Conservation (phyloP, 106 monocot species). For the Hemerocallis citrina region DNA sequence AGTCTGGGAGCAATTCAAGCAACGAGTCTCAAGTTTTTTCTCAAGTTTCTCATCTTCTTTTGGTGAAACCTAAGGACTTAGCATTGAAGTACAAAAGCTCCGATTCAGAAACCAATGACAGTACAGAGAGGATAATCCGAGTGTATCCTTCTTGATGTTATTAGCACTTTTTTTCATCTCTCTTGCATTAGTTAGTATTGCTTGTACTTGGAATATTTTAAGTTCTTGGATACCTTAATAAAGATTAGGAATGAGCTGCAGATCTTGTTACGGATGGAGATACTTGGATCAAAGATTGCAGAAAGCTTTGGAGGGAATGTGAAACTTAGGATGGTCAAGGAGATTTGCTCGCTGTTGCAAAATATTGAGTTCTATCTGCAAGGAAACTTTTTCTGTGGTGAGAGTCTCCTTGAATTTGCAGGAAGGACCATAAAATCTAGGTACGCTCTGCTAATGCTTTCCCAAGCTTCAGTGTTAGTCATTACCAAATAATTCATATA, state of each 20-base stretch:
- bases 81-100: slow-evolving; percentile 48
- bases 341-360: slow-evolving; percentile 77
- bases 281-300: slow-evolving; percentile 46
- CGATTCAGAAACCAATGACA: slow-evolving; percentile 13
- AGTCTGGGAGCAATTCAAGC: slow-evolving; percentile 13
- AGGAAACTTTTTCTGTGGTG: slow-evolving; percentile 47
- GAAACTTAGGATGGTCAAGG: slow-evolving; percentile 61
- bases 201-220: neutral
- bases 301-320: slow-evolving; percentile 25
- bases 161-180: slow-evolving; percentile 2
- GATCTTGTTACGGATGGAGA: slow-evolving; percentile 92
- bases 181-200: neutral
- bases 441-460: slow-evolving; percentile 42
- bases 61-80: slow-evolving; percentile 73
- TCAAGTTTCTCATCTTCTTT: slow-evolving; percentile 47
- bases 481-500: no score
- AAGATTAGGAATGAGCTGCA: slow-evolving; percentile 78
- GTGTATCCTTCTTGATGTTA: slow-evolving; percentile 64
- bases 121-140: slow-evolving; percentile 48
- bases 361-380: slow-evolving; percentile 84
- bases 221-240: slow-evolving; percentile 28
- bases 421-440: slow-evolving; percentile 74
- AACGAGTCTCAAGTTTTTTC: slow-evolving; percentile 25
- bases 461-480: no score
- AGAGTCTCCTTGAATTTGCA: slow-evolving; percentile 74